A percentile compares a stretch with the other conserved stretches of the same genome.
These are phyloP conservation scores for Diplodia mutila DNA, from an alignment of 2,329 filamentous ascomycete species.

Conservation along the genomic window DNA sequence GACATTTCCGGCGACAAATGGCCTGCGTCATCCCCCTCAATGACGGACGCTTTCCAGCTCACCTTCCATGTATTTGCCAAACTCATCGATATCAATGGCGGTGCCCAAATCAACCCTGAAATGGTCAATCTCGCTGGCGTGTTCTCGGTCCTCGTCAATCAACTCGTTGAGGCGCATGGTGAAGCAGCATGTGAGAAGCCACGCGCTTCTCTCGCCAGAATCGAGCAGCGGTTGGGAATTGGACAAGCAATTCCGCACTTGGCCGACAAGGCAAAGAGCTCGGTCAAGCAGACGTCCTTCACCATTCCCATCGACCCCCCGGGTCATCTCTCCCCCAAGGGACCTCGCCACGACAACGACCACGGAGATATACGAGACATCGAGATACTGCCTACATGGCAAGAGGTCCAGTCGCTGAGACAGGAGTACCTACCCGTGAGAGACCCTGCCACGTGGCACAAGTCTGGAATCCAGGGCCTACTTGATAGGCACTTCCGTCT, in stretches of 20 bases:
- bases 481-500: conserved; percentile 61
- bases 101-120: conserved; percentile 33
- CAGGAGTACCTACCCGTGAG: conserved; percentile 41
- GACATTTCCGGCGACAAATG: neutral
- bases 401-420: conserved; percentile 44
- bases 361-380: conserved; percentile 37
- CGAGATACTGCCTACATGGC: conserved; percentile 38
- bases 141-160: neutral
- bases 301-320: conserved; percentile 28
- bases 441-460: neutral
- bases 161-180: neutral
- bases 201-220: neutral
- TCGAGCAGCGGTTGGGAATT: conserved; percentile 21
- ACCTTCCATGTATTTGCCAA: conserved; percentile 30
- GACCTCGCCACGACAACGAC: conserved; percentile 39
- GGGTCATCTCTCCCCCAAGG: conserved; percentile 30
- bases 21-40: neutral
- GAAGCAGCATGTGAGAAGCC: neutral
- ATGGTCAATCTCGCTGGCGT: conserved; percentile 24
- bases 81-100: conserved; percentile 31
- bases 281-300: neutral
- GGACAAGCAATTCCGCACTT: conserved; percentile 6
- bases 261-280: neutral
- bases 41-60: conserved; percentile 27
- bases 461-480: conserved; percentile 40